Percentiles rank a stretch among this genome's conserved stretches.
Conservation (phyloP, 108 stramenopile genomes). For the Cyclotella distinguenda region DNA sequence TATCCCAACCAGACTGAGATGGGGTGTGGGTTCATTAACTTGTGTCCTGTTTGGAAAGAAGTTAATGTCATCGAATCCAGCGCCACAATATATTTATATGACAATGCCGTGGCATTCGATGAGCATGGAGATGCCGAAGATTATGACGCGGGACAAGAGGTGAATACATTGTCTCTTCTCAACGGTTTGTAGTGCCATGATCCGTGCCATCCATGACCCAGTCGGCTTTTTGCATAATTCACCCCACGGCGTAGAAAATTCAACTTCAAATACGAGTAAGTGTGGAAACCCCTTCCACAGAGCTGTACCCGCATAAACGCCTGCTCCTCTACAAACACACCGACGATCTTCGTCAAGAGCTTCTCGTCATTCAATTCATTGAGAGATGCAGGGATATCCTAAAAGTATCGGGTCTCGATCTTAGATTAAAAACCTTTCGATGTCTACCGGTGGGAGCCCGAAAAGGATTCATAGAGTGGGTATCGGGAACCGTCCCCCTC, state of each 20-base stretch:
- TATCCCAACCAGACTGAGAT: conserved; percentile 32
- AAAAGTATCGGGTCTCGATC: conserved; percentile 75
- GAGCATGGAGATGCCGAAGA: conserved; percentile 57
- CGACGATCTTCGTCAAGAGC: conserved; percentile 85
- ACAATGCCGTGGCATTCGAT: conserved; percentile 58
- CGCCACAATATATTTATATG: conserved; percentile 28
- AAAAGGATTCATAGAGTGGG: conserved; percentile 86
- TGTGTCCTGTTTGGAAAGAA: conserved; percentile 56
- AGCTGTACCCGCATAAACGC: conserved; percentile 48
- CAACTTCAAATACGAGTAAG: conserved; percentile 64
- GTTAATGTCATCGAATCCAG: conserved; percentile 8
- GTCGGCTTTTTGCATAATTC: not conserved
- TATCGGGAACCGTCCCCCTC: conserved; percentile 75
- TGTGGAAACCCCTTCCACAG: conserved; percentile 37
- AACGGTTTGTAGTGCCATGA: too few relatives aligned
- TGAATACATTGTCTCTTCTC: conserved; percentile 3
- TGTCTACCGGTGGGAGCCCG: conserved; percentile 74
- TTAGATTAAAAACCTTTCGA: conserved; percentile 77
- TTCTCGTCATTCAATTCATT: conserved; percentile 83
- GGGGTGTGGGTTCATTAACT: conserved; percentile 70
- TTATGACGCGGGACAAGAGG: conserved; percentile 9
- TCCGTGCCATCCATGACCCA: too few relatives aligned
- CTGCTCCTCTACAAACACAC: conserved; percentile 86
- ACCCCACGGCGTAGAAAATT: conserved; percentile 19
- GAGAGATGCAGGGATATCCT: conserved; percentile 71